phyloP scores from a whole-genome alignment of 768 basidiomycete species.

The Tulasnella sp. region DNA sequence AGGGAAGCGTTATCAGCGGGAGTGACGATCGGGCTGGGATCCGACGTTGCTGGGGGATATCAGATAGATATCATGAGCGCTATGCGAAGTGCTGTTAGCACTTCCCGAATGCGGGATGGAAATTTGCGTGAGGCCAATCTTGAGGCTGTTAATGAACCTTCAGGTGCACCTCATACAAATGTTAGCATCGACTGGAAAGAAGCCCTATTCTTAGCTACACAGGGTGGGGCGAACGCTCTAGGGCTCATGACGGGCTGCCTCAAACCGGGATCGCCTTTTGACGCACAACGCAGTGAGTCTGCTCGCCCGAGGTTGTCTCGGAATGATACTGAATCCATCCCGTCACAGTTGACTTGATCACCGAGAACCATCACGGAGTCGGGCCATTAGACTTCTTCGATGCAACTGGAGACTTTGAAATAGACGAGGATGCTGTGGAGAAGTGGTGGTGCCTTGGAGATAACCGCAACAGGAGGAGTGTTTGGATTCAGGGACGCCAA shows the following conservation, averaged over 20 bases:
- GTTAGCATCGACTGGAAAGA: slow-evolving; percentile 77
- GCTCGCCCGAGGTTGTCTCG: neutral
- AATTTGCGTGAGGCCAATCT: slow-evolving; percentile 37
- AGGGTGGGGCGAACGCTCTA: slow-evolving; percentile 70
- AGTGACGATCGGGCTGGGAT: slow-evolving; percentile 75
- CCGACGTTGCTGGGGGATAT: slow-evolving; percentile 86
- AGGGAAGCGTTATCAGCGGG: slow-evolving; percentile 37
- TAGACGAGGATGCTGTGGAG: slow-evolving; percentile 58
- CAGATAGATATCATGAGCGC: slow-evolving; percentile 67
- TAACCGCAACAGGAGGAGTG: slow-evolving; percentile 54
- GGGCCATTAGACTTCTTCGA: slow-evolving; percentile 74
- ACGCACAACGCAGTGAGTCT: slow-evolving; percentile 67
- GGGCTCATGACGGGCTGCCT: slow-evolving; percentile 56
- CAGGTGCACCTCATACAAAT: slow-evolving; percentile 30
- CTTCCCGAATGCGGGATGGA: slow-evolving; percentile 67
- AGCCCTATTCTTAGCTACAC: slow-evolving; percentile 72
- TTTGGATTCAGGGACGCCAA: slow-evolving; percentile 72
- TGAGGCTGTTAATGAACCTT: slow-evolving; percentile 7
- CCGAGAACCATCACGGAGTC: slow-evolving; percentile 46
- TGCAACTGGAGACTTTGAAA: slow-evolving; percentile 32
- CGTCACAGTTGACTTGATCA: slow-evolving; percentile 48
- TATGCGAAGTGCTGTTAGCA: slow-evolving; percentile 75
- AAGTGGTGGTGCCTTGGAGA: slow-evolving; percentile 91
- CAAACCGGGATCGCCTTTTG: slow-evolving; percentile 60
- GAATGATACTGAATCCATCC: slow-evolving; percentile 10